A percentile compares a stretch with the other conserved stretches of the same genome.
These are phyloP conservation scores for Protomyces arabidopsidicola DNA, from an alignment of 1,139 yeast species.

Conservation along the genomic window DNA sequence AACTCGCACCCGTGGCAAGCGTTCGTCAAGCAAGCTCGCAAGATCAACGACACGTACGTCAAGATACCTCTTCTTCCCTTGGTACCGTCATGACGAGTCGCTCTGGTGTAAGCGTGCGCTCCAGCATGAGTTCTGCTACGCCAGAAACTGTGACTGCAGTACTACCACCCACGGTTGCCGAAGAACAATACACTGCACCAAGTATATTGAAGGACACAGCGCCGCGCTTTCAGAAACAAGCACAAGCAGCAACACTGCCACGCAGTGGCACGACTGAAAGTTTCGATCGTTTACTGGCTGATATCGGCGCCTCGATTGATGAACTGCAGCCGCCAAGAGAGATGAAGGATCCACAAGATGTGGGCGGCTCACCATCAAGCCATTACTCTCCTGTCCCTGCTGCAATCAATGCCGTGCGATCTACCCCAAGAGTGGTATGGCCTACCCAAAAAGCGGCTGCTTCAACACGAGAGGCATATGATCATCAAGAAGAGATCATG, in stretches of 20 bases:
- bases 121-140: slow-evolving; percentile 4
- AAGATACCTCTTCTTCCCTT: slow-evolving; percentile 16
- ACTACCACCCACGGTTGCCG: not conserved
- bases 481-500: not conserved
- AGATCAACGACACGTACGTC: not conserved
- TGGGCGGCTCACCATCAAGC: slow-evolving; percentile 13
- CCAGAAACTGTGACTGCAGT: not conserved
- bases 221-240: not conserved
- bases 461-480: not conserved
- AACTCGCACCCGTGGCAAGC: not conserved
- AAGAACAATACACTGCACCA: not conserved
- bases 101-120: slow-evolving; percentile 5
- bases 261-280: slow-evolving; percentile 13
- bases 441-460: not conserved
- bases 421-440: not conserved
- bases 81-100: slow-evolving; percentile 17
- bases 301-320: slow-evolving; percentile 23
- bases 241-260: not conserved
- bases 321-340: not conserved
- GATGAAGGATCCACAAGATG: not conserved
- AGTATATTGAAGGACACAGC: not conserved
- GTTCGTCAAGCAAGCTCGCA: not conserved
- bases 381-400: slow-evolving; percentile 16
- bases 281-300: slow-evolving; percentile 20
- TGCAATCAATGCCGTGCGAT: not conserved